Evolutionary conservation across 768 basidiomycete species (phyloP), one percentile per base, ranked within the genome.

Genomic region (Tubosaeta sp.): DNA sequence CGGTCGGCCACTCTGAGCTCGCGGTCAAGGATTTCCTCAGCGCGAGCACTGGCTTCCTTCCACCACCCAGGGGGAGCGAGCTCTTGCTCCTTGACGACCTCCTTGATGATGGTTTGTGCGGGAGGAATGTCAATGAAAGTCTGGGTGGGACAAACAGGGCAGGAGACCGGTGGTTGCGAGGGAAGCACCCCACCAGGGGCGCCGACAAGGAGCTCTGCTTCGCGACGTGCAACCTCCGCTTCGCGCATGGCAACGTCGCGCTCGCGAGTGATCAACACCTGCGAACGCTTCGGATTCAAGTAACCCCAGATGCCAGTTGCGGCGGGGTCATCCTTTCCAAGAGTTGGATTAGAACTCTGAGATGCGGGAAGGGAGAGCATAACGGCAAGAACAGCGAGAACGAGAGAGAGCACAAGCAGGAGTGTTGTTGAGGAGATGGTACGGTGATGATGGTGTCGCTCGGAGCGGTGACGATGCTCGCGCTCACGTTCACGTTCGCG

Each of bases 351-450:
- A 18, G 71, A 51, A n/a, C 70, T 57, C 41, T 71, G 71, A 39
- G 76, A 72, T 0, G 83, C 82, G 1, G 90, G 90, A 5, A 93
- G 76, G 3, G 90, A 90, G 22, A 93, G 81, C 89, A 93, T 91
- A 61, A 93, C 83, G 5, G 90, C 90, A n/a, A 93, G 78, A 21
- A 91, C 89, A 31, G 90, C 90, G 24, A 93, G 76, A 44, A 93
- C 81, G 30, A 93, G 83, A 11, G 90, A 92, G 36, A 93, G 78
- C 44, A 92, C 86, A 30, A 93, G 84, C 46, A 93, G 79, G 29
- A 93, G 83, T 13, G 90, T 93, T 0, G 90, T 93, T 13, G 90
- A 92, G 9, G 90, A 92, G 54, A 93, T 90, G 48, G 90, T 91
- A 52, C 90, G 78, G 60, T 87, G 83, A 52, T 90, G 87, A 64